Percentiles rank a stretch among this genome's conserved stretches.
Conservation (phyloP, 192 early-diverging fungal genomes). For the Backusella mclennaniae region DNA sequence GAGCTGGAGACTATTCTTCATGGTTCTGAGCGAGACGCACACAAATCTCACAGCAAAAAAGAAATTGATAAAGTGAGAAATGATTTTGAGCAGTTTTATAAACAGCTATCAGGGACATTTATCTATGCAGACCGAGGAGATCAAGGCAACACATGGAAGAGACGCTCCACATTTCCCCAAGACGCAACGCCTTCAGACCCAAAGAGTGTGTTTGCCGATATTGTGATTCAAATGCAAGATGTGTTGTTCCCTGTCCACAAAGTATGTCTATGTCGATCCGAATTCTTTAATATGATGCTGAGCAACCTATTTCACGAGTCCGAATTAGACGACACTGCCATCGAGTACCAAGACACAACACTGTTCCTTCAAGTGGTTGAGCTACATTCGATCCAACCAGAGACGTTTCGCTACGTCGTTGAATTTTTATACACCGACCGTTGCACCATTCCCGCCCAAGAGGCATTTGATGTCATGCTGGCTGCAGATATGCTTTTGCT, state of each 20-base stretch:
- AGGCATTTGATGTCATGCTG: constrained; percentile 42
- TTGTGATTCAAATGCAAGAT: not conserved
- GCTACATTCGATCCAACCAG: not conserved
- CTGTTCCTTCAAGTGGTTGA: not conserved
- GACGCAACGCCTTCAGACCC: not conserved
- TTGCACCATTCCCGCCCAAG: constrained; percentile 16
- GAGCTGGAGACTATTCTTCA: not conserved
- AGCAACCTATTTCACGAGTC: not conserved
- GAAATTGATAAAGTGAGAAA: constrained; percentile 28
- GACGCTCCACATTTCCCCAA: not conserved
- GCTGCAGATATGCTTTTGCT: constrained; percentile 50
- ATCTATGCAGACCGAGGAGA: not conserved
- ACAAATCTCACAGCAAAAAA: constrained; percentile 21
- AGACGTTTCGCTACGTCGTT: constrained; percentile 15
- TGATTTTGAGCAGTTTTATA: constrained; percentile 22
- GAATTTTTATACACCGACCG: constrained; percentile 52
- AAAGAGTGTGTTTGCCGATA: not conserved
- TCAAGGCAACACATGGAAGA: not conserved
- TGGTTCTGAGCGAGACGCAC: not conserved
- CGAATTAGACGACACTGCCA: not conserved
- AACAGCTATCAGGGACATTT: not conserved
- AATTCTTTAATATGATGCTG: not conserved
- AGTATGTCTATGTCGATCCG: not conserved
- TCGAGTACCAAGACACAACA: not conserved
- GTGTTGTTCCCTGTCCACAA: not conserved